A percentile compares a stretch with the other conserved stretches of the same genome.
These are phyloP conservation scores for Russula sp. DNA, from an alignment of 768 basidiomycete species.

Conservation along the genomic window DNA sequence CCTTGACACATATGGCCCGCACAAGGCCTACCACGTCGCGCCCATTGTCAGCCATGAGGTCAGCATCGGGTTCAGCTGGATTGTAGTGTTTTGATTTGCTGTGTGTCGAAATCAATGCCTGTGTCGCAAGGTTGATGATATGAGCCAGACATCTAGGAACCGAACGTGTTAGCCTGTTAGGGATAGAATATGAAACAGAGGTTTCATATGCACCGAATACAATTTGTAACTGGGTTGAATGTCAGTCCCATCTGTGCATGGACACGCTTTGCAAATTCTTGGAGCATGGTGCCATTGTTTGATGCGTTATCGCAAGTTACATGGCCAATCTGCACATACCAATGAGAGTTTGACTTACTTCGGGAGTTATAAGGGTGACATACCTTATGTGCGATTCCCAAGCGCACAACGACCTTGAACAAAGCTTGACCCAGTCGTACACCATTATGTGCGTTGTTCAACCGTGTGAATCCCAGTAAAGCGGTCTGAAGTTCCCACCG, in stretches of 20 bases:
- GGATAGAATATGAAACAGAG: no score
- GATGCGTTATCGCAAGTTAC: neutral
- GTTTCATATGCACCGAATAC: no score
- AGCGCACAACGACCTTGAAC: conserved; percentile 30
- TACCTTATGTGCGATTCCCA: conserved; percentile 33
- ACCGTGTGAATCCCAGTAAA: conserved; percentile 33
- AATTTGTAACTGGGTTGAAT: neutral
- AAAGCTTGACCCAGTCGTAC: conserved; percentile 34
- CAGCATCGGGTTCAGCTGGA: conserved; percentile 13
- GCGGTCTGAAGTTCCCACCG: conserved; percentile 30
- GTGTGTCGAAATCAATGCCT: conserved; percentile 27
- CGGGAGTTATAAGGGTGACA: neutral
- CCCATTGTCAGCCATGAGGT: neutral
- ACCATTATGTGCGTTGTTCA: conserved; percentile 37
- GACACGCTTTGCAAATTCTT: neutral
- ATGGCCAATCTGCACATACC: no score
- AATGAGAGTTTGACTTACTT: no score
- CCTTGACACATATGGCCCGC: conserved; percentile 28
- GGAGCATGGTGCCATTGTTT: neutral
- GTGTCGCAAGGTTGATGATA: conserved; percentile 33
- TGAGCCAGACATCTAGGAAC: conserved; percentile 31
- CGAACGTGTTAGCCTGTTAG: no score
- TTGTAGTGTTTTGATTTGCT: conserved; percentile 29
- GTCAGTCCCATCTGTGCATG: neutral
- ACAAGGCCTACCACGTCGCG: conserved; percentile 30